Evolutionary conservation across 805 yeast genomes (phyloP).

Genomic region (Candida pini): DNA sequence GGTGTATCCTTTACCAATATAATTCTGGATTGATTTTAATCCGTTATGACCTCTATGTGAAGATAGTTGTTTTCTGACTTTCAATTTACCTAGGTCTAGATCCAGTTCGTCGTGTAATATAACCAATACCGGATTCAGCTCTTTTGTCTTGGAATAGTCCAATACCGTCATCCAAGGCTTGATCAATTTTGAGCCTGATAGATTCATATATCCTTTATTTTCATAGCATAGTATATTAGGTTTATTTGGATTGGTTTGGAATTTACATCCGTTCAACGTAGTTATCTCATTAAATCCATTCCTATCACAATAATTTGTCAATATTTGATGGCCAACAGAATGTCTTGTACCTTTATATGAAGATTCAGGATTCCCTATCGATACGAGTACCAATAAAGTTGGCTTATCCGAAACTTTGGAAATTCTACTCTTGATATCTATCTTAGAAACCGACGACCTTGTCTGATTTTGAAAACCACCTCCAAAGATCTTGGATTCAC

Average conservation of each 20-base stretch:
- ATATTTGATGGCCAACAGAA: conserved; percentile 64
- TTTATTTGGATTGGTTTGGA: conserved; percentile 14
- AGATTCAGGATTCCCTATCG: conserved; percentile 76
- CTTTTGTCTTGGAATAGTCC: conserved; percentile 16
- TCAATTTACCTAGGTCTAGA: conserved; percentile 57
- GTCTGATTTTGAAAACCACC: no score
- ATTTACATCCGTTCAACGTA: conserved; percentile 19
- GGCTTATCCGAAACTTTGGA: conserved; percentile 14
- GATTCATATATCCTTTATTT: conserved; percentile 61
- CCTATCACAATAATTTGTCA: conserved; percentile 28
- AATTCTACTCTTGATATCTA: conserved; percentile 6
- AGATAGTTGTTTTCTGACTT: conserved; percentile 52
- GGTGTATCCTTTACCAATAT: conserved; percentile 48
- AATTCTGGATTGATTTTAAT: conserved; percentile 47
- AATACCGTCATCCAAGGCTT: conserved; percentile 41
- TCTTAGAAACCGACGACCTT: no score
- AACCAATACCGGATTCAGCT: conserved; percentile 38
- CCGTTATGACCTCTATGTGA: conserved; percentile 86
- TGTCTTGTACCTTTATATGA: conserved; percentile 62
- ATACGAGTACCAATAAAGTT: conserved; percentile 34
- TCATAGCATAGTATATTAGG: conserved; percentile 41
- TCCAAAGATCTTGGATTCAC: no score
- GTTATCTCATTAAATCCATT: conserved; percentile 14
- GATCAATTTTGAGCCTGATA: conserved; percentile 54
- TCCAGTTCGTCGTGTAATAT: conserved; percentile 79